These are phyloP conservation scores for Knoxdaviesia proteae DNA, from an alignment of 2,329 filamentous ascomycete species.

Conservation along the genomic window DNA sequence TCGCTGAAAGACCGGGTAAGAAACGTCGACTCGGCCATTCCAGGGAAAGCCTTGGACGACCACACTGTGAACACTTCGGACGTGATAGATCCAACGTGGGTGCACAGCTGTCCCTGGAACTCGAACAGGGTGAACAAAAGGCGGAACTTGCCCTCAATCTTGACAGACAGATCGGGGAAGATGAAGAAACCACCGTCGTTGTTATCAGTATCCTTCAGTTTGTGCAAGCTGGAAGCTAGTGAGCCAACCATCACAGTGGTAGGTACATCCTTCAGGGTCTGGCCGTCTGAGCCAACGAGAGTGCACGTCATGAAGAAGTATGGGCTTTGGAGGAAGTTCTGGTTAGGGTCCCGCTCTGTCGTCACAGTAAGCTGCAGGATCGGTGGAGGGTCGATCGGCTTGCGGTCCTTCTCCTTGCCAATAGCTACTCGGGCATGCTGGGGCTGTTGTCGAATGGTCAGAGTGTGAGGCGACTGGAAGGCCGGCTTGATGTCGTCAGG, in stretches of 20 bases:
- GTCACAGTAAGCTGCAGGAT: constrained; percentile 45
- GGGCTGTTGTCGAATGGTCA: constrained; percentile 45
- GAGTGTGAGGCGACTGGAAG: constrained; percentile 6
- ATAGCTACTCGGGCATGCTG: constrained; percentile 45
- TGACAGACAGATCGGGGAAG: constrained; percentile 73
- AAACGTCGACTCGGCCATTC: constrained; percentile 63
- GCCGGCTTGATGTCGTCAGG: constrained; percentile 1
- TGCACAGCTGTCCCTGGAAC: constrained; percentile 10
- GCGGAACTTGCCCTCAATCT: constrained; percentile 48
- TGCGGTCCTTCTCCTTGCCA: constrained; percentile 65
- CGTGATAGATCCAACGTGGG: constrained; percentile 16
- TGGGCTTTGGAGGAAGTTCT: constrained; percentile 19
- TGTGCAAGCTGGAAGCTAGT: constrained; percentile 60
- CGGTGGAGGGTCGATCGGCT: constrained; percentile 73
- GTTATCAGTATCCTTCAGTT: constrained; percentile 60
- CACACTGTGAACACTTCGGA: constrained; percentile 50
- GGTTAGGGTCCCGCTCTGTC: constrained; percentile 21
- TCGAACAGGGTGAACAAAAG: constrained; percentile 65
- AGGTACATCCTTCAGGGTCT: constrained; percentile 13
- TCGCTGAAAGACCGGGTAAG: constrained; percentile 69
- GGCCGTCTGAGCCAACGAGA: constrained; percentile 21
- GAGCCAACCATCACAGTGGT: constrained; percentile 44
- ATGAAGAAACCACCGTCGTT: constrained; percentile 71
- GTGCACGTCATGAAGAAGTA: constrained; percentile 27
- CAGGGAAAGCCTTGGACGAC: constrained; percentile 50